phyloP scores from a whole-genome alignment of 805 yeast species.

The Lachancea sp. region DNA sequence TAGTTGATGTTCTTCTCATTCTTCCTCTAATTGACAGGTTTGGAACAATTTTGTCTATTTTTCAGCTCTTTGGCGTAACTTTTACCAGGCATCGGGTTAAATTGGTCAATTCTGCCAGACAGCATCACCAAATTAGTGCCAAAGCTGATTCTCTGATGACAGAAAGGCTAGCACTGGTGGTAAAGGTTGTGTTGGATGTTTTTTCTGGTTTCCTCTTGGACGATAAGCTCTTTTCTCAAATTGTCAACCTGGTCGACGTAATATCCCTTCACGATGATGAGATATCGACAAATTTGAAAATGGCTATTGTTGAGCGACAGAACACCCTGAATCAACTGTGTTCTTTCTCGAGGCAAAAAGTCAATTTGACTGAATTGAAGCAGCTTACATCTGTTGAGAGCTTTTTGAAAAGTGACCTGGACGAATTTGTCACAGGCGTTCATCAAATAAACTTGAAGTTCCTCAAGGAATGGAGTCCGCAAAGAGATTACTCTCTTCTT shows the following conservation, averaged over 20 bases:
- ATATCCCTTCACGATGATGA: slow-evolving; percentile 44
- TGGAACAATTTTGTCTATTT: slow-evolving; percentile 37
- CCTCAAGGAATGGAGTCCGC: slow-evolving; percentile 69
- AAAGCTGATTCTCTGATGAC: slow-evolving; percentile 38
- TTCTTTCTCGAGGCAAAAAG: slow-evolving; percentile 16
- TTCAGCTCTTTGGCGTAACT: slow-evolving; percentile 38
- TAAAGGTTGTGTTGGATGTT: slow-evolving; percentile 49
- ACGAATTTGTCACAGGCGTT: slow-evolving; percentile 55
- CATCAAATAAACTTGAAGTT: slow-evolving; percentile 62
- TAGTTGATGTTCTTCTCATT: slow-evolving; percentile 40
- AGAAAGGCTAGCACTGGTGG: slow-evolving; percentile 46
- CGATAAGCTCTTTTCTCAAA: slow-evolving; percentile 49
- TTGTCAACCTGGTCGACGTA: slow-evolving; percentile 46
- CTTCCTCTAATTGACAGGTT: slow-evolving; percentile 51
- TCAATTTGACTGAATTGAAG: slow-evolving; percentile 13
- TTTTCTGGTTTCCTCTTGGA: slow-evolving; percentile 69
- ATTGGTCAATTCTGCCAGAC: slow-evolving; percentile 18
- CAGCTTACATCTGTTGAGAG: slow-evolving; percentile 33
- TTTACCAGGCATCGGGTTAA: slow-evolving; percentile 29
- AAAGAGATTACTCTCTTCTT: slow-evolving; percentile 67
- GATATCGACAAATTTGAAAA: slow-evolving; percentile 47
- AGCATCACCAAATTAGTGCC: slow-evolving; percentile 25
- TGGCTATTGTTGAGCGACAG: slow-evolving; percentile 47
- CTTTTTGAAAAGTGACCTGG: slow-evolving; percentile 50
- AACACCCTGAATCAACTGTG: slow-evolving; percentile 36